A percentile compares a stretch with the other conserved stretches of the same genome.
Conservation (phyloP, 2,329 filamentous ascomycete species). For the Blastomyces parvus region DNA sequence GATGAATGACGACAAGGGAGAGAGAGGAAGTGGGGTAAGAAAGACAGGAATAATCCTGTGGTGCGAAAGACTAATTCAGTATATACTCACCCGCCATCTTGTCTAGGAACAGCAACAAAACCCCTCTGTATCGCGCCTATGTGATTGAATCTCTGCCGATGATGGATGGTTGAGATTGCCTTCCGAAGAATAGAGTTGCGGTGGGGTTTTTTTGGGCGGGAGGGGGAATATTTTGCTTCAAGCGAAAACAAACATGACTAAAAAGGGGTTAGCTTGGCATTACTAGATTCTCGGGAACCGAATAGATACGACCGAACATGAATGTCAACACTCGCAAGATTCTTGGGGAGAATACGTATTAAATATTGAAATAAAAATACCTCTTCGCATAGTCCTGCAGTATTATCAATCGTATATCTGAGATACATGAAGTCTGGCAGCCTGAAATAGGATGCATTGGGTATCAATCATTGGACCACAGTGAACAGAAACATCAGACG, state of each 20-base stretch:
- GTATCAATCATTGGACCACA: constrained; percentile 5
- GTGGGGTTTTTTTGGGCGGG: constrained; percentile 15
- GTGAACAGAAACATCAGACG: constrained; percentile 3
- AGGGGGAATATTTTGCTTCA: constrained; percentile 5
- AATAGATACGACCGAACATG: neutral
- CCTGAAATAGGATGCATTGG: neutral
- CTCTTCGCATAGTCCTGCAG: neutral
- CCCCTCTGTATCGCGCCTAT: constrained; percentile 1
- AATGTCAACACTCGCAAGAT: neutral
- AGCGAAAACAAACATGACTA: constrained; percentile 7
- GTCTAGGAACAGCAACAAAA: neutral
- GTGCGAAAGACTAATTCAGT: no score
- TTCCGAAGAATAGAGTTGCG: constrained; percentile 4
- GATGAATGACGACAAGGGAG: neutral
- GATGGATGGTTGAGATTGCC: constrained; percentile 7
- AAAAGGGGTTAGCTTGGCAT: constrained; percentile 4
- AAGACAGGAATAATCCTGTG: no score
- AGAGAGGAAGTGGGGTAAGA: neutral
- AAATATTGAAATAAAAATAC: neutral
- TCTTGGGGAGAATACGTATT: neutral
- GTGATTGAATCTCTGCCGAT: constrained; percentile 6
- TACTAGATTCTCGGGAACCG: neutral
- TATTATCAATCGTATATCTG: constrained; percentile 1
- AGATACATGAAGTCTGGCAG: neutral
- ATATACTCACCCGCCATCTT: constrained; percentile 15